Conservation (phyloP, 805 yeast genomes). For the Starmerella floricola region DNA sequence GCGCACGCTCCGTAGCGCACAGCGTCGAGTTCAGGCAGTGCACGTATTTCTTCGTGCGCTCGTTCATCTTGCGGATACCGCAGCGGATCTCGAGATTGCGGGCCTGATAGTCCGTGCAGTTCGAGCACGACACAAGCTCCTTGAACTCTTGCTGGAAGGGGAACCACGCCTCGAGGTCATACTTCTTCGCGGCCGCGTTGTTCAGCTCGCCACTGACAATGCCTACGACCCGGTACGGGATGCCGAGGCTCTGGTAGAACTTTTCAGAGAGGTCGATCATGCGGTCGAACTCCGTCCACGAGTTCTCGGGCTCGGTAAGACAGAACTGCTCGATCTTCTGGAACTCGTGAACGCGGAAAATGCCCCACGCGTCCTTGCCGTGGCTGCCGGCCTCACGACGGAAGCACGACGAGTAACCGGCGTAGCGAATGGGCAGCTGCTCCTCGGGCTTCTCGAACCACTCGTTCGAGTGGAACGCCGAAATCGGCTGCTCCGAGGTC, state of each 20-base stretch:
- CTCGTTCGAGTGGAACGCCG: slow-evolving; percentile 93
- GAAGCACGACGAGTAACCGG: slow-evolving; percentile 97
- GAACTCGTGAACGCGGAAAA: slow-evolving; percentile 96
- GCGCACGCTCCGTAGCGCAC: slow-evolving; percentile 95
- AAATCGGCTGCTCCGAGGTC: slow-evolving; percentile 97
- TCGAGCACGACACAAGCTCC: slow-evolving; percentile 95
- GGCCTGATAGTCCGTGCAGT: slow-evolving; percentile 98
- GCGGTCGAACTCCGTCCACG: slow-evolving; percentile 94
- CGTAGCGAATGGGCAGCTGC: slow-evolving; percentile 92
- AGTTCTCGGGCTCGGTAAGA: slow-evolving; percentile 92
- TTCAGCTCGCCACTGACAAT: slow-evolving; percentile 97
- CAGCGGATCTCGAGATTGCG: slow-evolving; percentile 98
- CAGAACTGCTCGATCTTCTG: slow-evolving; percentile 97
- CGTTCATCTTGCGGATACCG: slow-evolving; percentile 91
- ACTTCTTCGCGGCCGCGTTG: slow-evolving; percentile 98
- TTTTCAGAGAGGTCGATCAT: slow-evolving; percentile 88
- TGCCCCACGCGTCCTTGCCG: slow-evolving; percentile 99
- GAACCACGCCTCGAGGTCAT: slow-evolving; percentile 99
- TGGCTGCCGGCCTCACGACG: slow-evolving; percentile 99
- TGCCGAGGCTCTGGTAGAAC: slow-evolving; percentile 78
- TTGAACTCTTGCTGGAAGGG: slow-evolving; percentile 98
- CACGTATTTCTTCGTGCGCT: slow-evolving; percentile 91
- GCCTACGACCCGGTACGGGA: slow-evolving; percentile 95
- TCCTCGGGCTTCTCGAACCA: slow-evolving; percentile 97
- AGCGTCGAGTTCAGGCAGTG: slow-evolving; percentile 96